phyloP scores from a whole-genome alignment of 495 filamentous ascomycete species.

The Venustampulla echinocandica region DNA sequence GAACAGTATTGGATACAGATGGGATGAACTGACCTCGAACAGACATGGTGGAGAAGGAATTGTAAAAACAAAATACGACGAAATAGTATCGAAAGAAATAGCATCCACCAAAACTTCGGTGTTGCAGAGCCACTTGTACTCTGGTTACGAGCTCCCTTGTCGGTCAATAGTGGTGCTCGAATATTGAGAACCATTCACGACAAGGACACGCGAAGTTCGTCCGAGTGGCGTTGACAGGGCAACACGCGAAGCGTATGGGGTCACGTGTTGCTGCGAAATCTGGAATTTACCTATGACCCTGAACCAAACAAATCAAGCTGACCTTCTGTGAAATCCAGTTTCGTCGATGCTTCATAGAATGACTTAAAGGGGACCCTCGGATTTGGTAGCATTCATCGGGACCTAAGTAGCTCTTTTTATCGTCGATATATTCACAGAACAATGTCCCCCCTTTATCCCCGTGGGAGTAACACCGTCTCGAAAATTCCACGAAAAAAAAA shows the following conservation, averaged over 20 bases:
- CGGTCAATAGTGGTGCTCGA: neutral
- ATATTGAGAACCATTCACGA: too few relatives aligned
- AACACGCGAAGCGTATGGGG: too few relatives aligned
- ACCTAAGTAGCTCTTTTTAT: too few relatives aligned
- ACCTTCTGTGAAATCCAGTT: too few relatives aligned
- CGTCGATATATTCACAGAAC: too few relatives aligned
- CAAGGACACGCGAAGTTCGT: too few relatives aligned
- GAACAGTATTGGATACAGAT: neutral
- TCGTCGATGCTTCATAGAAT: too few relatives aligned
- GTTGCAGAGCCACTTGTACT: conserved; percentile 19
- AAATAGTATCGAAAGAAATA: neutral
- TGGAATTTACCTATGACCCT: neutral
- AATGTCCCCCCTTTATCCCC: too few relatives aligned
- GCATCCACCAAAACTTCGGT: neutral
- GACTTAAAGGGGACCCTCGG: too few relatives aligned
- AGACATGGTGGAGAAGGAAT: conserved; percentile 16
- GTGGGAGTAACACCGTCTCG: too few relatives aligned
- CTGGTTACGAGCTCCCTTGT: neutral
- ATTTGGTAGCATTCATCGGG: too few relatives aligned
- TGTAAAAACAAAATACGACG: conserved; percentile 5
- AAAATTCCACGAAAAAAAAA: too few relatives aligned
- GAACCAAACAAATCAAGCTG: neutral
- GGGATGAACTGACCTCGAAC: conserved; percentile 18
- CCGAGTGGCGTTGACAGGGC: neutral
- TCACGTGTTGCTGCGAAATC: neutral